Percentiles rank a stretch among this genome's conserved stretches.
Evolutionary conservation across 2,329 filamentous ascomycete genomes (phyloP).

Genomic region (Chaetomium olivaceum): DNA sequence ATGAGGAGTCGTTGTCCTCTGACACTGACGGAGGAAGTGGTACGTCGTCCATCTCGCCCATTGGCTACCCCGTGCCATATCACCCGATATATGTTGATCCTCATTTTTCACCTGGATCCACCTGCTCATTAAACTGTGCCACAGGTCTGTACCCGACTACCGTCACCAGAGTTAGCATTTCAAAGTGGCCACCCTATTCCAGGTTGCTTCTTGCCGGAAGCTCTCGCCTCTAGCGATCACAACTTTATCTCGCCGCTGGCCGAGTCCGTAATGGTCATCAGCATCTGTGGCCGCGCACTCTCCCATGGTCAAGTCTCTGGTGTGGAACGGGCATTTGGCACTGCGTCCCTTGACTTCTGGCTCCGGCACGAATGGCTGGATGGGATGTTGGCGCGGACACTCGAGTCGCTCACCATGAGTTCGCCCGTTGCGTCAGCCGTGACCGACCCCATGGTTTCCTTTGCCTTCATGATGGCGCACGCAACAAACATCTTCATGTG

Average conservation of each 20-base stretch:
- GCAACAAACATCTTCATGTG: conserved; percentile 29
- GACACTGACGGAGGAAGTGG: conserved; percentile 34
- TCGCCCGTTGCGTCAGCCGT: conserved; percentile 25
- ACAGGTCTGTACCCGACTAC: conserved; percentile 34
- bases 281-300: conserved; percentile 29
- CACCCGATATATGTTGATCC: conserved; percentile 1
- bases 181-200: conserved; percentile 32
- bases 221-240: conserved; percentile 25
- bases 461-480: conserved; percentile 32
- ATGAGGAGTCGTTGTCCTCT: conserved; percentile 29
- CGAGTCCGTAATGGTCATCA: conserved; percentile 29
- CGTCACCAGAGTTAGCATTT: conserved; percentile 34
- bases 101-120: conserved; percentile 1
- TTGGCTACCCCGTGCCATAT: neutral
- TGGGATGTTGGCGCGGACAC: conserved; percentile 23
- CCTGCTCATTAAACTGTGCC: neutral
- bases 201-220: conserved; percentile 31
- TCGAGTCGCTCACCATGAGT: conserved; percentile 22
- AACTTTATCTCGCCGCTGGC: conserved; percentile 29
- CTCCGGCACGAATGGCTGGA: conserved; percentile 33
- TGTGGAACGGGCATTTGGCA: conserved; percentile 27
- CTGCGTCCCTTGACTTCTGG: conserved; percentile 31
- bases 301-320: conserved; percentile 27
- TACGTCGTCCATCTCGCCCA: conserved; percentile 17
- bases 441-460: conserved; percentile 34